Percentiles rank a stretch among this genome's conserved stretches.
Evolutionary conservation across 805 yeast species (phyloP).

Genomic region (Candida hispaniensis): DNA sequence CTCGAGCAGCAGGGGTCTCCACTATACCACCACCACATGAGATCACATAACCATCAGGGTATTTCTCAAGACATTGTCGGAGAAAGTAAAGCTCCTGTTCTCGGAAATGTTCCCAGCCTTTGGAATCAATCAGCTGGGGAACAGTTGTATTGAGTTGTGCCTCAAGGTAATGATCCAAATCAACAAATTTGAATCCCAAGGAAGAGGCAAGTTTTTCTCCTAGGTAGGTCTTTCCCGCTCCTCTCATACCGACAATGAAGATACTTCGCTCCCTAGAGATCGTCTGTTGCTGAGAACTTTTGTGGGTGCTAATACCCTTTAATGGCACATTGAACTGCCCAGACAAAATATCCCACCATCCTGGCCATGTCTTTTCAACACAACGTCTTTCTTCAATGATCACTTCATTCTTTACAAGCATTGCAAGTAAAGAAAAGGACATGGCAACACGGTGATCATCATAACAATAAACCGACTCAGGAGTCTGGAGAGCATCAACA

Average conservation of each 20-base stretch:
- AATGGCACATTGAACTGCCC: conserved; percentile 51
- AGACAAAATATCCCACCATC: conserved; percentile 96
- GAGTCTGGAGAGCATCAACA: conserved; percentile 41
- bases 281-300: conserved; percentile 17
- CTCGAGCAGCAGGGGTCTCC: conserved; percentile 61
- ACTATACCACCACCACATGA: conserved; percentile 98
- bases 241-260: conserved; percentile 92
- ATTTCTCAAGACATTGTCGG: conserved; percentile 35
- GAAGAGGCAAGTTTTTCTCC: conserved; percentile 66
- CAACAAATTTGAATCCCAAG: conserved; percentile 52
- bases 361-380: conserved; percentile 98
- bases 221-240: conserved; percentile 88
- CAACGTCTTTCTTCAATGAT: conserved; percentile 77
- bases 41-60: conserved; percentile 50
- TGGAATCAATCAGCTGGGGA: conserved; percentile 42
- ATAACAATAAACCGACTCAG: conserved; percentile 59
- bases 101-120: conserved; percentile 88
- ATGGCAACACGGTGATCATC: conserved; percentile 98
- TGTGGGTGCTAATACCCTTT: conserved; percentile 41
- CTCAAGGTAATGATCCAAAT: conserved; percentile 67
- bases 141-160: conserved; percentile 34
- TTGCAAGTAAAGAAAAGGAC: conserved; percentile 86
- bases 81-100: conserved; percentile 49
- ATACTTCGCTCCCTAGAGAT: conserved; percentile 42
- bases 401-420: conserved; percentile 52